A percentile compares a stretch with the other conserved stretches of the same genome.
phyloP scores from a whole-genome alignment of 1,284 basidiomycete genomes.

The Pseudozyma flocculosa region DNA sequence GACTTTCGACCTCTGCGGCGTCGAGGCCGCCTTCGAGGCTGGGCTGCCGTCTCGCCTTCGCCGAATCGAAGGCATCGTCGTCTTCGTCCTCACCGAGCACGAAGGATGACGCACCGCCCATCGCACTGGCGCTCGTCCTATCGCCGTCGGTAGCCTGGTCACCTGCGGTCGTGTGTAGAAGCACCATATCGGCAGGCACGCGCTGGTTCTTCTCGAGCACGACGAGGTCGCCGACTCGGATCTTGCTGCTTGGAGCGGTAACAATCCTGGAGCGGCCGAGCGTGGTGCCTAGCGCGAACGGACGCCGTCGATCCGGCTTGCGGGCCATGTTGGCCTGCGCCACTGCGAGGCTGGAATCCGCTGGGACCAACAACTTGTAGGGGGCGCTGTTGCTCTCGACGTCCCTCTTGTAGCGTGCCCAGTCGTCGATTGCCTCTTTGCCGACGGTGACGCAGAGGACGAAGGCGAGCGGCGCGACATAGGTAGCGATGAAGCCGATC shows the following conservation, averaged over 20 bases:
- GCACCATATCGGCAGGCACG: slow-evolving; percentile 89
- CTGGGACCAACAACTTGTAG: slow-evolving; percentile 74
- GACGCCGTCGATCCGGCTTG: slow-evolving; percentile 16
- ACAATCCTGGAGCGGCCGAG: slow-evolving; percentile 28
- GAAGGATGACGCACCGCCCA: slow-evolving; percentile 18
- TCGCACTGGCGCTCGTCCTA: slow-evolving; percentile 4
- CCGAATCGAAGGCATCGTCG: slow-evolving; percentile 11
- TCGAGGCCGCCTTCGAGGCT: neutral
- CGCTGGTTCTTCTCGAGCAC: slow-evolving; percentile 94
- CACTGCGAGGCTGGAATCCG: slow-evolving; percentile 20
- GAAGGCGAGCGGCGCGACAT: slow-evolving; percentile 92
- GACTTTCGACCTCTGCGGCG: too few species aligned
- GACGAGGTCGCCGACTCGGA: slow-evolving; percentile 89
- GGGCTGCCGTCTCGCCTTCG: neutral
- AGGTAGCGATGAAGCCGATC: slow-evolving; percentile 97
- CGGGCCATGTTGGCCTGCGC: slow-evolving; percentile 15
- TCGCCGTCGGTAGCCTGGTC: slow-evolving; percentile 29
- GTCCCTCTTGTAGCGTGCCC: slow-evolving; percentile 86
- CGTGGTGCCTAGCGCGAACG: slow-evolving; percentile 8
- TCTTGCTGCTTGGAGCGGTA: slow-evolving; percentile 72
- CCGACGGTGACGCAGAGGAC: slow-evolving; percentile 94
- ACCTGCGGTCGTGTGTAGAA: slow-evolving; percentile 71
- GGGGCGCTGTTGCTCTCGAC: slow-evolving; percentile 89
- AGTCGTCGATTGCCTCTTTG: slow-evolving; percentile 98
- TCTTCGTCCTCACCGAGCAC: slow-evolving; percentile 42